Percentiles rank a stretch among this genome's conserved stretches.
Conservation (phyloP, 108 stramenopile genomes). For the Discostella stelligeroides region DNA sequence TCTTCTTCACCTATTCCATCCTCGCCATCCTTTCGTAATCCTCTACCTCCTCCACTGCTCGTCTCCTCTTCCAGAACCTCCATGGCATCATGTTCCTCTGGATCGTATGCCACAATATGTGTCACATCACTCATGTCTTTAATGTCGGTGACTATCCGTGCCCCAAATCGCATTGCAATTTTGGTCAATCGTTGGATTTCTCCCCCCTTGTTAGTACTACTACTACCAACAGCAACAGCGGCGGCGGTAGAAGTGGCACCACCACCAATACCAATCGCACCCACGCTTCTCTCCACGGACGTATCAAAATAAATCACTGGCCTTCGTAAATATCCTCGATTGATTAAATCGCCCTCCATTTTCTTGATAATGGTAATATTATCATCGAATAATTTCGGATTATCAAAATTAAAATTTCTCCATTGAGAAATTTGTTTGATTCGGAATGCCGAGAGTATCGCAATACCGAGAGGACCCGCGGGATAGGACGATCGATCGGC, state of each 20-base stretch:
- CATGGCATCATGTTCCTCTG: constrained; percentile 44
- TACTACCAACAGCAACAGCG: too few species aligned
- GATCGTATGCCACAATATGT: constrained; percentile 49
- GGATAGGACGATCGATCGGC: constrained; percentile 32
- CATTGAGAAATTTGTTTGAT: constrained; percentile 33
- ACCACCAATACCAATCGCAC: constrained; percentile 5
- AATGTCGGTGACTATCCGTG: constrained; percentile 9
- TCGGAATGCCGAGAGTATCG: constrained; percentile 41
- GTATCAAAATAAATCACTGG: constrained; percentile 43
- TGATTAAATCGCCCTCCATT: constrained; percentile 34
- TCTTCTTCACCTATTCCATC: constrained; percentile 10
- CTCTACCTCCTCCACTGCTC: constrained; percentile 1
- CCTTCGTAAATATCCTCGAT: constrained; percentile 25
- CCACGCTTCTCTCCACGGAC: constrained; percentile 17
- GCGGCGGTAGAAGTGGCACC: too few species aligned
- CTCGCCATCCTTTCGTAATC: constrained; percentile 1
- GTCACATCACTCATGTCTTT: constrained; percentile 25
- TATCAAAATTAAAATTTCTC: constrained; percentile 49
- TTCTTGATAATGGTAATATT: constrained; percentile 33
- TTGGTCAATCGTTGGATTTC: constrained; percentile 17
- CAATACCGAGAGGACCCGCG: constrained; percentile 33
- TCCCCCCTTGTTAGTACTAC: not conserved
- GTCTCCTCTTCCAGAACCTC: constrained; percentile 34
- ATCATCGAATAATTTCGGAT: constrained; percentile 43
- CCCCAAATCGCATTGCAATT: constrained; percentile 30